Percentiles rank a stretch among this genome's conserved stretches.
Evolutionary conservation across 2,329 filamentous ascomycete genomes (phyloP).

Genomic region (Laburnicola sp.): DNA sequence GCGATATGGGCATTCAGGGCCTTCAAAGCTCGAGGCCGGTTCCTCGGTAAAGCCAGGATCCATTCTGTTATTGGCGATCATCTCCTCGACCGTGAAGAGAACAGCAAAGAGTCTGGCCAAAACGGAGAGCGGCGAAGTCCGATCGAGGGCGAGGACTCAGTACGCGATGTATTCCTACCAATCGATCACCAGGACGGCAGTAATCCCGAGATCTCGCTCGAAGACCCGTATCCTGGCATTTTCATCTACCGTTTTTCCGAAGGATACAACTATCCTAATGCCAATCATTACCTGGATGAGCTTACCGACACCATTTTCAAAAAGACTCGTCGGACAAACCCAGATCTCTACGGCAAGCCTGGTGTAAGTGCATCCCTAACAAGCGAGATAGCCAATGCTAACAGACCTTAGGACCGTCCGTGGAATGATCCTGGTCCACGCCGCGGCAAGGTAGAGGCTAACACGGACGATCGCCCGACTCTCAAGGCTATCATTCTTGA

Average conservation of each 20-base stretch:
- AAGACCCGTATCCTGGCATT: conserved; percentile 84
- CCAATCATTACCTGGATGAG: conserved; percentile 83
- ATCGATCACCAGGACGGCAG: conserved; percentile 85
- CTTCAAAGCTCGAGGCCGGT: conserved; percentile 78
- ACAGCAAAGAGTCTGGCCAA: conserved; percentile 24
- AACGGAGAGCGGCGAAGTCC: conserved; percentile 22
- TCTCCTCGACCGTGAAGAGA: conserved; percentile 54
- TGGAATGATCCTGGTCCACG: conserved; percentile 93
- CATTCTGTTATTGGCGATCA: conserved; percentile 85
- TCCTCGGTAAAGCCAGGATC: conserved; percentile 81
- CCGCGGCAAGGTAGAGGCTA: conserved; percentile 52
- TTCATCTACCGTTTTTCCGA: conserved; percentile 97
- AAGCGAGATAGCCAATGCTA: not conserved
- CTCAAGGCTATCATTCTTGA: conserved; percentile 90
- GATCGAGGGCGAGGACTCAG: conserved; percentile 47
- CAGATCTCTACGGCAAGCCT: conserved; percentile 59
- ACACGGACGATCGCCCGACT: conserved; percentile 61
- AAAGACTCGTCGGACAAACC: conserved; percentile 76
- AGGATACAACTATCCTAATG: conserved; percentile 96
- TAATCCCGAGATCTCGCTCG: conserved; percentile 77
- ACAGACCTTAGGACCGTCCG: conserved; percentile 66
- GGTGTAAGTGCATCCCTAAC: conserved; percentile 36
- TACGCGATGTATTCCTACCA: conserved; percentile 83
- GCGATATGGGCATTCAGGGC: conserved; percentile 81
- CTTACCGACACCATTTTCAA: conserved; percentile 49